Base-by-base conservation (phyloP, 352 stramenopile species). In the Globisporangium recalcitrans region DNA sequence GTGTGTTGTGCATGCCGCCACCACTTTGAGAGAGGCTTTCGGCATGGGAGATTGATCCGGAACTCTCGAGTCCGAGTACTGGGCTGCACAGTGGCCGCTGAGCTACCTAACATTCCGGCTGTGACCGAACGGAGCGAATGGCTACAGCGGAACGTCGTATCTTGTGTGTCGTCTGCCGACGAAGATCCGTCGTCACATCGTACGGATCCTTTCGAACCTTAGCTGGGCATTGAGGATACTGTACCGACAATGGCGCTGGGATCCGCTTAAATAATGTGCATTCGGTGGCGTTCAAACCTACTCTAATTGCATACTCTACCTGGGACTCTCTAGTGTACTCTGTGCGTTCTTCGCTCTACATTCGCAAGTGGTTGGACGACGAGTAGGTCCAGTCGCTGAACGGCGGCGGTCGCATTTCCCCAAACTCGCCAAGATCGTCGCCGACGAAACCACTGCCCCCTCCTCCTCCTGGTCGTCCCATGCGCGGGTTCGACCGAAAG, bases 371-470 rank as follows among this genome's bases (percentile, higher is more conserved):
- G 48, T 64, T 64, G 16, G 48, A 55, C 6, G 58, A 64, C 34
- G 58, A 64, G 58, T 64, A 64, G 19, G 46, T 52, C 47, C 48
- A 64, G 58, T 64, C 58, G 16, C 58, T 64, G 58, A 64, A 64
- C 34, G 58, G 58, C 10, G 58, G 58, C 5, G 32, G 46, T 51
- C 14, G 22, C 16, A 14, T 26, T 21, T 13, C 27, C 19, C 38
- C 34, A 52, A 38, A 22, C 13, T 46, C 58, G 24, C n/a, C 36
- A 49, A 52, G 27, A 27, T 65, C 51, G 29, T 29, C 58, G 13
- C 21, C 47, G 2, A 24, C 7, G 31, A 16, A 34, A 5, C 8
- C 13, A 22, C 9, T 44, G 31, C 27, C 11, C 47, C 14, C 31
- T 13, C 24, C 24, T 4, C 46, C 46, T 10, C 26, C 47, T 27